phyloP scores from a whole-genome alignment of 1,139 yeast genomes.

The Magnusiomyces sp. region DNA sequence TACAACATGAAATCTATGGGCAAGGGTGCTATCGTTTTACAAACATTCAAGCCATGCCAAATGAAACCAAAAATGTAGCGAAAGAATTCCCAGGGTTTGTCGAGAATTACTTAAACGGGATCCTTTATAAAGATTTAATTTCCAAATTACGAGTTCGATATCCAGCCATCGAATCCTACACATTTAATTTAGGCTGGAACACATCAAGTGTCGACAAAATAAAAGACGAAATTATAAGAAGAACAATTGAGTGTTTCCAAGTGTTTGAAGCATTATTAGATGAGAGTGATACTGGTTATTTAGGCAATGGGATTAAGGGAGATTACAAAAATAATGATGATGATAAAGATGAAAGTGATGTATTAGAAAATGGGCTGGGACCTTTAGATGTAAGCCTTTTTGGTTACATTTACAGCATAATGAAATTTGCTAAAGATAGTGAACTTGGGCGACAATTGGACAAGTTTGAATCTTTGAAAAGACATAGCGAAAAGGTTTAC shows the following conservation, averaged over 20 bases:
- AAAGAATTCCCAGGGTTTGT: constrained; percentile 3
- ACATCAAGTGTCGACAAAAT: no score
- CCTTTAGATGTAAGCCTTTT: constrained; percentile 23
- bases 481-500: not conserved
- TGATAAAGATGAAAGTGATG: not conserved
- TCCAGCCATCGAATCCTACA: constrained; percentile 2
- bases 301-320: no score
- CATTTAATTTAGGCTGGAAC: no score
- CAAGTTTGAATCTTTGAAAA: not conserved
- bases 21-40: constrained; percentile 11
- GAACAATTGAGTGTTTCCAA: no score
- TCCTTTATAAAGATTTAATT: constrained; percentile 7
- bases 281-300: no score
- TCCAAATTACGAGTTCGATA: constrained; percentile 10
- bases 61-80: not conserved
- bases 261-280: no score
- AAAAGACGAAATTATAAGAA: no score
- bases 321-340: not conserved
- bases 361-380: constrained; percentile 12
- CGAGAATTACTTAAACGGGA: constrained; percentile 10
- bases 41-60: constrained; percentile 1
- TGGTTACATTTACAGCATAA: constrained; percentile 23
- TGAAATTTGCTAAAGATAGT: not conserved
- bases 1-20: constrained; percentile 11
- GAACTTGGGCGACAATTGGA: not conserved